phyloP scores from a whole-genome alignment of 169 alveolate species.

The Plasmodium blacklocki region DNA sequence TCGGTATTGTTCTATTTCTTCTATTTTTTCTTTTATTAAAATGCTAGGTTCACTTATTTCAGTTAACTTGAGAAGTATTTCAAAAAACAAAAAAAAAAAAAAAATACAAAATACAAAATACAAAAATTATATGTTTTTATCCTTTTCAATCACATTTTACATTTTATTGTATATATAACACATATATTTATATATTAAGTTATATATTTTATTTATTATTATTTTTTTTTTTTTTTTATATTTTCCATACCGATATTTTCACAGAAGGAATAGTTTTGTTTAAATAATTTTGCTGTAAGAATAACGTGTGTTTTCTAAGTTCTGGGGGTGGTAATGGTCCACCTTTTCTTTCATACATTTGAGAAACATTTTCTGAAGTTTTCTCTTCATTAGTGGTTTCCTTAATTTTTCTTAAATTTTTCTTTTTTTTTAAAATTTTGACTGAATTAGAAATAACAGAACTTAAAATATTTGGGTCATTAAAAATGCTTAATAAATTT shows the following conservation, averaged over 20 bases:
- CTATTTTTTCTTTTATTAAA: slow-evolving; percentile 65
- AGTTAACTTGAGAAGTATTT: slow-evolving; percentile 19
- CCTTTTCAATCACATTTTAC: background rate
- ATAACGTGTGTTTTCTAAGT: slow-evolving; percentile 63
- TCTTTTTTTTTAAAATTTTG: slow-evolving; percentile 20
- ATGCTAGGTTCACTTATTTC: slow-evolving; percentile 67
- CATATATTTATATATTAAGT: background rate
- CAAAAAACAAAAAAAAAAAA: background rate
- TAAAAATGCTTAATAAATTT: slow-evolving; percentile 61
- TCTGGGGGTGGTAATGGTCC: slow-evolving; percentile 76
- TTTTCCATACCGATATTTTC: slow-evolving; percentile 43
- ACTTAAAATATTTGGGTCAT: slow-evolving; percentile 44
- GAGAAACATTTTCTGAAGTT: slow-evolving; percentile 13
- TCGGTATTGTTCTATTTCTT: slow-evolving; percentile 65
- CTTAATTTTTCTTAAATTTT: slow-evolving; percentile 11
- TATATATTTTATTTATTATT: background rate
- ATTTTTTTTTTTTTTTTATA: background rate
- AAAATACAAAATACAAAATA: background rate
- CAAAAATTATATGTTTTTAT: background rate
- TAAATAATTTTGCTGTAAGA: slow-evolving; percentile 43
- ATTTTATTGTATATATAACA: background rate
- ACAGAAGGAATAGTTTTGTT: slow-evolving; percentile 60
- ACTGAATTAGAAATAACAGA: slow-evolving; percentile 68
- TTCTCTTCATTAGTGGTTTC: slow-evolving; percentile 17
- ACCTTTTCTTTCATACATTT: slow-evolving; percentile 20